Conservation (phyloP, 306 rosid genomes). For the Sphenostylis stenocarpa region DNA sequence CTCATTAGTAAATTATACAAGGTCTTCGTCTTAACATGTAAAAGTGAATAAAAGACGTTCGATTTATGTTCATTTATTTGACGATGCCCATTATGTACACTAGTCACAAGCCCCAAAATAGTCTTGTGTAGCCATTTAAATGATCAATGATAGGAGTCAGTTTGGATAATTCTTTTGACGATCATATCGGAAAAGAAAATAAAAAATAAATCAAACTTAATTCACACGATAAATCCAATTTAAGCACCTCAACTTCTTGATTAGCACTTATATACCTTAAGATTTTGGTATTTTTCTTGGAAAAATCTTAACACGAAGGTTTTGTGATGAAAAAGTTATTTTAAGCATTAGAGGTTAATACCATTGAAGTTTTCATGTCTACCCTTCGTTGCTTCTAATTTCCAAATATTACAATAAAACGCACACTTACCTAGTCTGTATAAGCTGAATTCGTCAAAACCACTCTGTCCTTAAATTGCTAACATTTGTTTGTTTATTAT, state of each 20-base stretch:
- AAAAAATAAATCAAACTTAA: neutral
- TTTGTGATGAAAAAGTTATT: neutral
- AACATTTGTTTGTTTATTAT: slow-evolving; percentile 31
- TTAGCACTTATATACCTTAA: neutral
- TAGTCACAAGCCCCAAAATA: too few species aligned
- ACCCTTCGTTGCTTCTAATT: slow-evolving; percentile 1
- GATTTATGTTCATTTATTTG: too few species aligned
- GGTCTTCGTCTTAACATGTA: too few species aligned
- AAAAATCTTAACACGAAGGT: neutral
- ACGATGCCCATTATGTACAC: too few species aligned
- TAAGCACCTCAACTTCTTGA: neutral
- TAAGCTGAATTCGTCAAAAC: neutral
- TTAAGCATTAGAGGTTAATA: neutral
- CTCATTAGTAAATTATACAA: neutral
- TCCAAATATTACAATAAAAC: neutral
- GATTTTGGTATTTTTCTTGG: neutral
- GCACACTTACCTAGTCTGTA: neutral
- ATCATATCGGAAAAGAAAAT: neutral
- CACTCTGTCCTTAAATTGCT: slow-evolving; percentile 20
- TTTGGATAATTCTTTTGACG: too few species aligned
- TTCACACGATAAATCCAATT: neutral
- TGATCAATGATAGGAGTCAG: neutral
- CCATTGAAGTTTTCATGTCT: neutral
- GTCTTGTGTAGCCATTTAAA: too few species aligned
- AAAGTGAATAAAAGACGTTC: too few species aligned